Percentiles rank a stretch among this genome's conserved stretches.
phyloP scores from a whole-genome alignment of 176 grass and related monocot genomes.

The Zizania latifolia region DNA sequence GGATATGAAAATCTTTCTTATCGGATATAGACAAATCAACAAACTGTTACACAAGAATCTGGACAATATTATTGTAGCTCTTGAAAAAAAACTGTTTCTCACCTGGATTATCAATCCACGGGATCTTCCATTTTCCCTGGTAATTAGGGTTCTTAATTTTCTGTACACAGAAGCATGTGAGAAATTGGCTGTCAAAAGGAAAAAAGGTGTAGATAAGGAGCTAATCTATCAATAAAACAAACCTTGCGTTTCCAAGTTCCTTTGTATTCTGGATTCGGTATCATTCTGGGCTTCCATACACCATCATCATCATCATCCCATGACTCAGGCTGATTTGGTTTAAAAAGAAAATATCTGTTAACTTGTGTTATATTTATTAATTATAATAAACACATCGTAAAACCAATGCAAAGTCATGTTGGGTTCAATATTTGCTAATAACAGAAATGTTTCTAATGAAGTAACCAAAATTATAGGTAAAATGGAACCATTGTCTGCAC shows the following conservation, averaged over 20 bases:
- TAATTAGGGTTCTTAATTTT: slow-evolving; percentile 99
- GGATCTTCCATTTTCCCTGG: slow-evolving; percentile 98
- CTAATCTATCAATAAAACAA: slow-evolving; percentile 15
- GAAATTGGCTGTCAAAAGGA: neutral
- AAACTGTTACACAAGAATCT: slow-evolving; percentile 6
- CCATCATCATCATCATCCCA: slow-evolving; percentile 98
- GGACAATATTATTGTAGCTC: neutral
- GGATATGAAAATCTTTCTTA: neutral
- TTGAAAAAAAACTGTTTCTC: slow-evolving; percentile 6
- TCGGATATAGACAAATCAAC: neutral
- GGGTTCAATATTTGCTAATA: neutral
- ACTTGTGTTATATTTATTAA: neutral
- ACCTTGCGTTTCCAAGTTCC: slow-evolving; percentile 95
- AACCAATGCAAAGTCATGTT: neutral
- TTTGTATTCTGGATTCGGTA: slow-evolving; percentile 93
- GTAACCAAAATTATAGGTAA: neutral
- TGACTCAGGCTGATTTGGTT: slow-evolving; percentile 63
- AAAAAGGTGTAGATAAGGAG: neutral
- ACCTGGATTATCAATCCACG: slow-evolving; percentile 99
- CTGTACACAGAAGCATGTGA: slow-evolving; percentile 42
- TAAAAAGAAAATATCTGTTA: neutral
- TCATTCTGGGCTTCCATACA: slow-evolving; percentile 77
- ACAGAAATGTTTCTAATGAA: neutral
- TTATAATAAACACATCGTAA: neutral
- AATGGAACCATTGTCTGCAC: neutral